These are phyloP conservation scores for Penicillium nucicola DNA, from an alignment of 495 filamentous ascomycete species.

Conservation along the genomic window DNA sequence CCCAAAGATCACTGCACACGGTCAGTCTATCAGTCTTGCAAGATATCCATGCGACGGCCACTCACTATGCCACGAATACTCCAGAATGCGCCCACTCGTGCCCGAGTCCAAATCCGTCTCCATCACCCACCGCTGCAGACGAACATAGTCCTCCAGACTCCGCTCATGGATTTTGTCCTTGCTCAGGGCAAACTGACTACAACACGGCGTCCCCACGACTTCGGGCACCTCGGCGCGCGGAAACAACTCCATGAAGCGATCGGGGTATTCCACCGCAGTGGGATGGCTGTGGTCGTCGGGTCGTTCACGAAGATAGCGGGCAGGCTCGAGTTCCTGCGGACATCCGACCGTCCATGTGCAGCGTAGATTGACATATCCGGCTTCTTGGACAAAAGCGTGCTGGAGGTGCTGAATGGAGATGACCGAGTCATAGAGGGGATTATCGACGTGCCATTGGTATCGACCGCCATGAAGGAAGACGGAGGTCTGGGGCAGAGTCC, in stretches of 20 bases:
- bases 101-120: slow-evolving; percentile 51
- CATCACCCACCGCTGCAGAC: slow-evolving; percentile 57
- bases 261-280: slow-evolving; percentile 18
- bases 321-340: slow-evolving; percentile 29
- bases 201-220: slow-evolving; percentile 50
- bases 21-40: too few relatives aligned
- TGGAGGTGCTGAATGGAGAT: slow-evolving; percentile 26
- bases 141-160: slow-evolving; percentile 47
- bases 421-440: slow-evolving; percentile 43
- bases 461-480: slow-evolving; percentile 46
- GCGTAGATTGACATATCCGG: slow-evolving; percentile 50
- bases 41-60: too few relatives aligned
- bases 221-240: slow-evolving; percentile 27
- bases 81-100: slow-evolving; percentile 59
- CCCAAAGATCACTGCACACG: slow-evolving; percentile 28
- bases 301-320: slow-evolving; percentile 20
- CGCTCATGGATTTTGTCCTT: slow-evolving; percentile 44
- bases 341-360: slow-evolving; percentile 46
- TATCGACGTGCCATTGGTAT: slow-evolving; percentile 53
- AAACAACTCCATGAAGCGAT: slow-evolving; percentile 39
- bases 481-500: slow-evolving; percentile 37
- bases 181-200: slow-evolving; percentile 67
- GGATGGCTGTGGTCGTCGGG: slow-evolving; percentile 16
- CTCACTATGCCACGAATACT: slow-evolving; percentile 67
- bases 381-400: slow-evolving; percentile 17